Conservation (phyloP, 139 green algal species). For the Chlorella vulgaris region DNA sequence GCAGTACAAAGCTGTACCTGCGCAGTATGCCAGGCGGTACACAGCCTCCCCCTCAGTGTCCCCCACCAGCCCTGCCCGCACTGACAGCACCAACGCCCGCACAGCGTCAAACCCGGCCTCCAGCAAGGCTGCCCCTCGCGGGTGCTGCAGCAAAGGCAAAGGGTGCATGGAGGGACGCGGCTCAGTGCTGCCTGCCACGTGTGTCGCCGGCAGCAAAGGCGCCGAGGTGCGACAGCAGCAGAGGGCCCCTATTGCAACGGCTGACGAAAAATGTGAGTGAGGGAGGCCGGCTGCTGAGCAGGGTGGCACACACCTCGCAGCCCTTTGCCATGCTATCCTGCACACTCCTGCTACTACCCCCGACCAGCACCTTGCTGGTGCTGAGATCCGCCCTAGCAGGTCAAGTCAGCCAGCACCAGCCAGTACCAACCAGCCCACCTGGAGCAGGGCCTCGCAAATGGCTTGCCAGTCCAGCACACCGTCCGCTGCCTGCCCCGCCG, state of each 20-base stretch:
- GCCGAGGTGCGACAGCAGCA: too few species aligned
- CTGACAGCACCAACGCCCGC: slow-evolving; percentile 32
- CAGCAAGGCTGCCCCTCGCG: slow-evolving; percentile 40
- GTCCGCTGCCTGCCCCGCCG: neutral
- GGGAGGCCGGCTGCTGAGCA: too few species aligned
- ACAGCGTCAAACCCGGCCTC: slow-evolving; percentile 51
- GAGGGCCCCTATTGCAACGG: too few species aligned
- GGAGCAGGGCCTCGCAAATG: slow-evolving; percentile 11
- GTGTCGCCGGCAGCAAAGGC: too few species aligned
- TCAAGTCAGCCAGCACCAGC: neutral
- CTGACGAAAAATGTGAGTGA: too few species aligned
- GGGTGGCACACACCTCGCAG: too few species aligned
- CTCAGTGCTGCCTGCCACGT: neutral
- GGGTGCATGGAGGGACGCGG: neutral
- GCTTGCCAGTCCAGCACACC: slow-evolving; percentile 14
- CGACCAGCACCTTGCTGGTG: too few species aligned
- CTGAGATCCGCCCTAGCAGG: too few species aligned
- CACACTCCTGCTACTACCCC: too few species aligned
- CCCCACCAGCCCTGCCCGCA: slow-evolving; percentile 34
- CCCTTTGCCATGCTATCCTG: too few species aligned
- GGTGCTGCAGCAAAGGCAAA: slow-evolving; percentile 22
- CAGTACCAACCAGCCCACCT: neutral
- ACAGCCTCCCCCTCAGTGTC: slow-evolving; percentile 17
- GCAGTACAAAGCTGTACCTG: neutral
- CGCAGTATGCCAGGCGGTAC: slow-evolving; percentile 42